phyloP scores from a whole-genome alignment of 306 rosid genomes.

The Pyrus bretschneideri region DNA sequence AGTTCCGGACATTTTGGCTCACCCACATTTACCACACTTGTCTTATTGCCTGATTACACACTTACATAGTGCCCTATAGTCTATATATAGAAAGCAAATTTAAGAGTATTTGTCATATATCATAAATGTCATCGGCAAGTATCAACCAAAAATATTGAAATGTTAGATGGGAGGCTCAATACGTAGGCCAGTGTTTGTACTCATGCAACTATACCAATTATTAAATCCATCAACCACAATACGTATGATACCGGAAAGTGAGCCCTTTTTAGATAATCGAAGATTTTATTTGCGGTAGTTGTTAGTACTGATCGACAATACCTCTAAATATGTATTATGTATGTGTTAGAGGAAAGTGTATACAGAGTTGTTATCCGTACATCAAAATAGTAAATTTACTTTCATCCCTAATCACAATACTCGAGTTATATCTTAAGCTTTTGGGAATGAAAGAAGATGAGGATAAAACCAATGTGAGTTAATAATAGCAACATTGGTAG shows the following conservation, averaged over 20 bases:
- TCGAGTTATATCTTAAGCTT: background rate
- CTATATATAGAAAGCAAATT: constrained; percentile 6
- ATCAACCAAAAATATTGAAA: background rate
- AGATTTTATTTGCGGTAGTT: background rate
- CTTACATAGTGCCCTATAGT: background rate
- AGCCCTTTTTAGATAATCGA: background rate
- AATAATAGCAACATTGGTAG: background rate
- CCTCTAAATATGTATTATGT: background rate
- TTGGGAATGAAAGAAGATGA: background rate
- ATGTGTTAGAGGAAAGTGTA: background rate
- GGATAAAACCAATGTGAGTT: background rate
- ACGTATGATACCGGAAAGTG: background rate
- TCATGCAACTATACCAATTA: background rate
- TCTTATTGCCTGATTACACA: background rate
- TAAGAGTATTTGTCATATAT: background rate
- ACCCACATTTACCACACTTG: background rate
- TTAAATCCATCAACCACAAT: background rate
- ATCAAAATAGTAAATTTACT: background rate
- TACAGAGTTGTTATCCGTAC: background rate
- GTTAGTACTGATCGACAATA: background rate
- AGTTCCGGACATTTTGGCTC: background rate
- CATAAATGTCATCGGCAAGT: constrained; percentile 5
- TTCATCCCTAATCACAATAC: background rate
- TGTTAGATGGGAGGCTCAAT: background rate
- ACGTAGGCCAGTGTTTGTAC: background rate